Evolutionary conservation across 768 basidiomycete genomes (phyloP), one percentile per base, ranked within the genome.

Genomic region (Russula vinacea): DNA sequence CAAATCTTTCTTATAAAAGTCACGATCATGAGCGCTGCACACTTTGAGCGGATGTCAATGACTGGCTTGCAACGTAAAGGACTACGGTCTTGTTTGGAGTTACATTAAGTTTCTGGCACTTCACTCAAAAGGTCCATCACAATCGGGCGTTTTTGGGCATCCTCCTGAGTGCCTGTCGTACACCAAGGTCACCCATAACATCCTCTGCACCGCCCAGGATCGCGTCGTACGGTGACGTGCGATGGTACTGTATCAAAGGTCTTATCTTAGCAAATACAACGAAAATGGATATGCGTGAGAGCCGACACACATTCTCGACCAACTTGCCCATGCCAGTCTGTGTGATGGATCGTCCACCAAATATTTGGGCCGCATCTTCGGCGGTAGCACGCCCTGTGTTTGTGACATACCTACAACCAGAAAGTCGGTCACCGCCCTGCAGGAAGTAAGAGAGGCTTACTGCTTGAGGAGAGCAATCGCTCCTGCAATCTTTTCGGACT

Each of bases 321-420:
- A 86, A 74, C 74, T 84, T 87, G 65, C 93, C 93, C 90, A 94
- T 91, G 9, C 94, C 93, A 5, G 90, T 87, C 50, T 82, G 79
- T 0, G 95, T 97, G 68, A 98, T 79, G 29, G 87, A 91, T 22
- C 95, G 84, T 19, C 95, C 95, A 58, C 94, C 94, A 62, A 95
- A 96, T 40, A 96, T 83, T 74, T 90, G 88, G 1, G 88, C 85
- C 6, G 91, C 87, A 65, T 93, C 91, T 79, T 79, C 74, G 39
- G 89, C 88, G 8, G 81, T 81, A 74, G 90, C 88, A 35, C 85
- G 81, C 2, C 83, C 85, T 16, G 83, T 80, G 44, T 81, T 78
- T 13, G 89, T 86, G 35, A 90, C 83, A 69, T 84, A 89, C 72
- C 89, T 90, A 67, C 19, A 19, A 45, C 17, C 56, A 13, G 45